Evolutionary conservation across 768 basidiomycete species (phyloP).

Genomic region (Xanthoconium stramineum): DNA sequence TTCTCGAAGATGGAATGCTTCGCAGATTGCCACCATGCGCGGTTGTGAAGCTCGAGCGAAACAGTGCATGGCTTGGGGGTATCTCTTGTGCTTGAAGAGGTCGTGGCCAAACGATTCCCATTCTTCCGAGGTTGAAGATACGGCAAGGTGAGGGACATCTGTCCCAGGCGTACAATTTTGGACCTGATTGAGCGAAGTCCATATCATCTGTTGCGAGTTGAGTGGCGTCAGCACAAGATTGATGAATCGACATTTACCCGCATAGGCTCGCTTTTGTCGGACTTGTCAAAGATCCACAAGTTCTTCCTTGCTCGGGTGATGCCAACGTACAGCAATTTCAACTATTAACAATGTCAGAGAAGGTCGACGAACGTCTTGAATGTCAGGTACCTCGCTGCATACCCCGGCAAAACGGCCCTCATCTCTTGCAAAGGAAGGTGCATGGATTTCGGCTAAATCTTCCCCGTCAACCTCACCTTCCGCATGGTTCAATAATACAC

Average conservation of each 20-base stretch:
- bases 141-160: no score
- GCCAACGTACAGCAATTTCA: conserved; percentile 69
- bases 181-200: no score
- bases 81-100: no score
- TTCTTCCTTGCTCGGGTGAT: conserved; percentile 68
- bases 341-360: conserved; percentile 31
- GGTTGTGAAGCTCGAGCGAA: no score
- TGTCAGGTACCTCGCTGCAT: conserved; percentile 50
- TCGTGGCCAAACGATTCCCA: no score
- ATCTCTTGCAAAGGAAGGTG: conserved; percentile 47
- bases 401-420: conserved; percentile 49
- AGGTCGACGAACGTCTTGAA: neutral
- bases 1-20: no score
- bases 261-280: conserved; percentile 55
- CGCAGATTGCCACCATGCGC: no score
- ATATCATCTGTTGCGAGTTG: conserved; percentile 36
- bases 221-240: neutral
- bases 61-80: no score
- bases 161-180: no score
- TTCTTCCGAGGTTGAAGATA: no score
- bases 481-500: conserved; percentile 48
- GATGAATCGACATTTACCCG: conserved; percentile 32
- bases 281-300: conserved; percentile 67
- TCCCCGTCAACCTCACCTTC: conserved; percentile 20
- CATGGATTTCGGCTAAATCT: conserved; percentile 18